Evolutionary conservation across 305 asterid genomes (phyloP).

Genomic region (Fraxinus xanthoxyloides): DNA sequence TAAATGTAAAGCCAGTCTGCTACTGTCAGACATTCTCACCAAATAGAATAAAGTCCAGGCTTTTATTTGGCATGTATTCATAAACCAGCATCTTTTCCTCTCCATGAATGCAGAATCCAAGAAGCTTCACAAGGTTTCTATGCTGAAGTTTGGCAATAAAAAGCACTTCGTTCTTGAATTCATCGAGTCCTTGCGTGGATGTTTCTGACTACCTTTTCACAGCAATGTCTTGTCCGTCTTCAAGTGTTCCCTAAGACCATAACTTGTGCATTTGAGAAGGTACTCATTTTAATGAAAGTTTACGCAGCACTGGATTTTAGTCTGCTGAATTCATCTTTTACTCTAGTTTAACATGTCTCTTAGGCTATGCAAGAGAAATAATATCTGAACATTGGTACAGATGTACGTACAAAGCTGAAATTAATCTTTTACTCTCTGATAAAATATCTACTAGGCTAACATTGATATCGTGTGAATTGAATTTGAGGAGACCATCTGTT

Average conservation of each 20-base stretch:
- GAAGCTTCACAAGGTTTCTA: background rate
- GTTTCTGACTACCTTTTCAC: conserved; percentile 1
- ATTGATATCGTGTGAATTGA: background rate
- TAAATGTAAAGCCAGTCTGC: background rate
- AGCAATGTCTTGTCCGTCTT: conserved; percentile 1
- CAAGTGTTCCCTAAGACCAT: background rate
- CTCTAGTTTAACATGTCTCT: background rate
- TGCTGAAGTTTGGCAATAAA: background rate
- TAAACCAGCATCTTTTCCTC: background rate
- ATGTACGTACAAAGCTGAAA: background rate
- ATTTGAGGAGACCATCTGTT: background rate
- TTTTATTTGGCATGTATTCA: background rate
- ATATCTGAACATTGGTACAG: background rate
- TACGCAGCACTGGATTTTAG: background rate
- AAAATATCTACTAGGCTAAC: background rate
- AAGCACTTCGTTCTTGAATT: background rate
- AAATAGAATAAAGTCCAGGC: background rate
- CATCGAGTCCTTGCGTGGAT: background rate
- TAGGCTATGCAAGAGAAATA: background rate
- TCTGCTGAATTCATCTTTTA: background rate
- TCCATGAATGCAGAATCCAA: background rate
- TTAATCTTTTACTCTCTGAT: background rate
- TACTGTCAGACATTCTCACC: background rate
- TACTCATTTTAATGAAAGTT: background rate
- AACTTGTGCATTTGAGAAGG: background rate